These are phyloP conservation scores for Cucumis cinereus DNA, from an alignment of 306 rosid species.

Conservation along the genomic window DNA sequence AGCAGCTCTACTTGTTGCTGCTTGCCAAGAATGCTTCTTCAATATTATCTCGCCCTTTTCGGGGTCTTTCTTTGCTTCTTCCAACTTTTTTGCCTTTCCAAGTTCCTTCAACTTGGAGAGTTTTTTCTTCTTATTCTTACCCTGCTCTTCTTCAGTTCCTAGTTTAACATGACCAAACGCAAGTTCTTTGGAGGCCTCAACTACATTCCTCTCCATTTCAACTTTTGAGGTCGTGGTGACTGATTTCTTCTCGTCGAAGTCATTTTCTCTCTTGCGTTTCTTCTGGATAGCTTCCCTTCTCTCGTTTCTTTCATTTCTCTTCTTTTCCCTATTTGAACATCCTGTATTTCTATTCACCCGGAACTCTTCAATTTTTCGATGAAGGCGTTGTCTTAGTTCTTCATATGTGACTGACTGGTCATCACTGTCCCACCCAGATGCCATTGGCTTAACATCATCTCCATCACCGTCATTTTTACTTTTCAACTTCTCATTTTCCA, in stretches of 20 bases:
- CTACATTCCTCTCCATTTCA: constrained; percentile 42
- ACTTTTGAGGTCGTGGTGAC: background rate
- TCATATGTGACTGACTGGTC: constrained; percentile 53
- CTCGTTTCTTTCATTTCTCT: constrained; percentile 33
- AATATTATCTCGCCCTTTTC: constrained; percentile 49
- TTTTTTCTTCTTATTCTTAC: constrained; percentile 41
- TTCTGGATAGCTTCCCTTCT: constrained; percentile 20
- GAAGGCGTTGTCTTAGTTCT: constrained; percentile 57
- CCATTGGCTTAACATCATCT: constrained; percentile 22
- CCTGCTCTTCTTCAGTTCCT: constrained; percentile 34
- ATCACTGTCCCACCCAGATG: constrained; percentile 33
- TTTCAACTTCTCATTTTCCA: constrained; percentile 28
- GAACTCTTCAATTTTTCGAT: constrained; percentile 44
- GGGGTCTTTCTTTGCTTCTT: constrained; percentile 64
- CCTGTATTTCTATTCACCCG: constrained; percentile 30
- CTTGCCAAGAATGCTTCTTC: constrained; percentile 54
- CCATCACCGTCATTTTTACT: constrained; percentile 24
- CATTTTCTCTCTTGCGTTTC: constrained; percentile 49
- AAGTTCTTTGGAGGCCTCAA: constrained; percentile 64
- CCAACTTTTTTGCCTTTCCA: constrained; percentile 55
- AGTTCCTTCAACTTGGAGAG: constrained; percentile 58
- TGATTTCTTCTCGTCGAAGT: constrained; percentile 19
- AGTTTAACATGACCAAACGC: constrained; percentile 64
- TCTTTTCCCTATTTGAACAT: constrained; percentile 30
- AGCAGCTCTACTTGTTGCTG: constrained; percentile 70